Conservation (phyloP, 768 basidiomycete genomes). For the Amanita jacksonii region DNA sequence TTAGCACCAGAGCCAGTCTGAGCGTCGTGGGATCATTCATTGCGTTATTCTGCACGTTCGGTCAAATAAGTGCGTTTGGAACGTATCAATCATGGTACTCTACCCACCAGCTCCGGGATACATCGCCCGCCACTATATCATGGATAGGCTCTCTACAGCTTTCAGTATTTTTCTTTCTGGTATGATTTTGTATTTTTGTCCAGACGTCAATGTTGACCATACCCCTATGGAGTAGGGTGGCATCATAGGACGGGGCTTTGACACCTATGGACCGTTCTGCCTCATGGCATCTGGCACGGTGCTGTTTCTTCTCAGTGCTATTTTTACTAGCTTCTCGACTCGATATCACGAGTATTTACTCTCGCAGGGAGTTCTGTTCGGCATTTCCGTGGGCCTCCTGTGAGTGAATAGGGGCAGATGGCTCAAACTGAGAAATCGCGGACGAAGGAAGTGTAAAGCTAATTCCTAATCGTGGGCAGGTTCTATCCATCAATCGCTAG, state of each 20-base stretch:
- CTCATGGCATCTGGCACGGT: conserved; percentile 44
- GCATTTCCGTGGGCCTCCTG: conserved; percentile 56
- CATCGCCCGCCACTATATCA: conserved; percentile 48
- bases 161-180: conserved; percentile 62
- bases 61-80: conserved; percentile 64
- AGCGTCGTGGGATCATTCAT: conserved; percentile 57
- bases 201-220: not conserved
- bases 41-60: conserved; percentile 61
- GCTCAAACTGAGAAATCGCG: not conserved
- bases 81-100: conserved; percentile 65
- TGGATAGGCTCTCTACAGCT: conserved; percentile 68
- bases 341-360: conserved; percentile 54
- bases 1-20: conserved; percentile 24
- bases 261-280: conserved; percentile 46
- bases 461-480: conserved; percentile 23
- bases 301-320: conserved; percentile 39
- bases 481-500: conserved; percentile 65
- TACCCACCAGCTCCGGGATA: conserved; percentile 41
- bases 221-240: conserved; percentile 45
- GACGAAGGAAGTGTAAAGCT: no score
- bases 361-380: conserved; percentile 56
- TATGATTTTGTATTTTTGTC: conserved; percentile 21
- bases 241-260: conserved; percentile 50
- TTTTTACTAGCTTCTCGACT: conserved; percentile 49
- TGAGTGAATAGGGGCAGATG: conserved; percentile 23